Base-by-base conservation (phyloP, 2,329 filamentous ascomycete species). In the Colletotrichum acutatum region DNA sequence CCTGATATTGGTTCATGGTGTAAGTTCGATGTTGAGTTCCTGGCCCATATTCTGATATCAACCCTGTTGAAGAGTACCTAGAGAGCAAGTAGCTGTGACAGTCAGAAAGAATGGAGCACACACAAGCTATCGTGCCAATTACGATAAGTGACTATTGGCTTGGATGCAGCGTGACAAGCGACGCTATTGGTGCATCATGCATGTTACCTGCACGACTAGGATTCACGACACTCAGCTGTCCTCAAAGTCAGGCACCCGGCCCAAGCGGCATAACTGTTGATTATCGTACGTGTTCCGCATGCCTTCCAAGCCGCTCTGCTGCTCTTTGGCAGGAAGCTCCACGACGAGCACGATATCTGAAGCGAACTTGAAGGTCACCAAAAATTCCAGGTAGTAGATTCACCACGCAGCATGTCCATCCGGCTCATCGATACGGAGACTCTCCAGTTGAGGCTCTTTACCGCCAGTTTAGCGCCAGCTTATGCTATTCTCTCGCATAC, bases 401-500 rank as follows among this genome's bases (percentile, higher is more conserved):
- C 42, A n/a, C 16, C 7, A n/a, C 42, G 16, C 66, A 61, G 11
- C 3, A 76, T 77, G 76, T 69, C 52, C 1, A 54, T 54, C 52
- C 19, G 74, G 30, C 74, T 77, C 42, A 34, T 77, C 24, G 57
- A 76, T 34, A 76, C 73, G 9, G 42, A 49, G 14, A 76, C 67
- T 4, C 32, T 64, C 0, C n/a, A 71, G 22, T 60, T 76, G 0
- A 56, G 68, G 11, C 69, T 74, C 14, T 75, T 75, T 54, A 32
- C 65, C 9, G 71, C 64, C 12, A 28, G 37, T 8, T 77, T 79
- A 53, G 75, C 75, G 8, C 64, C 68, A 11, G 63, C 54, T 1
- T 79, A 80, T 34, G 77, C 77, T 7, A 79, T 78, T 8, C 74
- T 79, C 14, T 79, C 78, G 4, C 79, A 80, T 66, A 79, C 76